Conservation (phyloP, 495 filamentous ascomycete genomes). For the Glonium stellatum region DNA sequence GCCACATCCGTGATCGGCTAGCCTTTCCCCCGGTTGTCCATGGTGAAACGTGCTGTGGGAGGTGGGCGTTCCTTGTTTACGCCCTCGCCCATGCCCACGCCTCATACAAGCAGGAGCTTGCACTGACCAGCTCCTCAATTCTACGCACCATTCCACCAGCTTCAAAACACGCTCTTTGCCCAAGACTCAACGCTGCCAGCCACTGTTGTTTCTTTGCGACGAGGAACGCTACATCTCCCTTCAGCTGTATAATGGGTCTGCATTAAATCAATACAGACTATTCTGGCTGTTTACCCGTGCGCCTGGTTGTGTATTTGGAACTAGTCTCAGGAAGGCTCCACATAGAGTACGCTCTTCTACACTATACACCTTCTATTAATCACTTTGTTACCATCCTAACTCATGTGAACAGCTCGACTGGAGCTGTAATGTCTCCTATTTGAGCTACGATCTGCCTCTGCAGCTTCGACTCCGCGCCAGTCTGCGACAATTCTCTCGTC, state of each 20-base stretch:
- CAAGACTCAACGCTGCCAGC: neutral
- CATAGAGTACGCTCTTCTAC: neutral
- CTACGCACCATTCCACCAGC: neutral
- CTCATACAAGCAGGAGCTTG: neutral
- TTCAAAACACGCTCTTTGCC: neutral
- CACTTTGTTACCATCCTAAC: neutral
- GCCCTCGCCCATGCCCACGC: too few species aligned
- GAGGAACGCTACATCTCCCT: neutral
- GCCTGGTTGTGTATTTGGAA: neutral
- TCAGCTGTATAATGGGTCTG: neutral
- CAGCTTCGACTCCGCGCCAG: neutral
- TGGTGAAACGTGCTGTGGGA: neutral
- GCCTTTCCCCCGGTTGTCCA: neutral
- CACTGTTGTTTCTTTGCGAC: neutral
- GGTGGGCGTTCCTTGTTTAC: neutral
- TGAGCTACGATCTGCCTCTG: neutral
- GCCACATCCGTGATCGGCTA: neutral
- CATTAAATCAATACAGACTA: neutral
- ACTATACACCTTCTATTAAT: neutral
- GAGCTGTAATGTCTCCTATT: constrained; percentile 1
- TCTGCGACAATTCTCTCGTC: neutral
- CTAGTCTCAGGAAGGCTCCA: neutral
- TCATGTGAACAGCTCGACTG: neutral
- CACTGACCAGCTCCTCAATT: neutral
- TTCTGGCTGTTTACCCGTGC: neutral